phyloP scores from a whole-genome alignment of 164 flowering plant species.

The Akebia trifoliata region DNA sequence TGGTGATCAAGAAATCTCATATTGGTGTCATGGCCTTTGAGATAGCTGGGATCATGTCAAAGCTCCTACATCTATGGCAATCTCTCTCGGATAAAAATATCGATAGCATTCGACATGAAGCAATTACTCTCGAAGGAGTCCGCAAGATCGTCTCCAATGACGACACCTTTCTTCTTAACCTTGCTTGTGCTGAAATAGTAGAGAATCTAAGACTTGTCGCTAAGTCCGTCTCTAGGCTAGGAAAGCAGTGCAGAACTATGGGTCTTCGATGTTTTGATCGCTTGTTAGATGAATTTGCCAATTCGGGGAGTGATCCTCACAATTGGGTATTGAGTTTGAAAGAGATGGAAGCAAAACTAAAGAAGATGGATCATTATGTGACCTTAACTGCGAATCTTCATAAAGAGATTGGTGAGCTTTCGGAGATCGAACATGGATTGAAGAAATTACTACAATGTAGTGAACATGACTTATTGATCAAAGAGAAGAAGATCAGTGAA shows the following conservation, averaged over 20 bases:
- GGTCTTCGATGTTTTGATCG: slow-evolving; percentile 38
- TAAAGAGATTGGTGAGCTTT: slow-evolving; percentile 61
- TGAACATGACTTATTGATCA: slow-evolving; percentile 18
- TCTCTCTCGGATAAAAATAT: slow-evolving; percentile 61
- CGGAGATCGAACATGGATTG: slow-evolving; percentile 36
- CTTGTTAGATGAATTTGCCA: slow-evolving; percentile 46
- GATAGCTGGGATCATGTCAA: slow-evolving; percentile 71
- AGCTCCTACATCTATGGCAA: slow-evolving; percentile 67
- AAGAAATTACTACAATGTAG: slow-evolving; percentile 29
- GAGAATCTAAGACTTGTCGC: slow-evolving; percentile 47
- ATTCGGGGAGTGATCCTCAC: slow-evolving; percentile 45
- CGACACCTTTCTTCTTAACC: slow-evolving; percentile 62
- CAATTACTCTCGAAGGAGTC: slow-evolving; percentile 68
- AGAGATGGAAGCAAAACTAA: slow-evolving; percentile 54
- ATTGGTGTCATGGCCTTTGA: slow-evolving; percentile 80
- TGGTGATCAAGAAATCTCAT: slow-evolving; percentile 23
- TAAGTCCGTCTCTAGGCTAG: slow-evolving; percentile 37
- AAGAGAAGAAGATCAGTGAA: slow-evolving; percentile 46
- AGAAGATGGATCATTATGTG: slow-evolving; percentile 57
- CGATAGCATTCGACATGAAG: slow-evolving; percentile 39
- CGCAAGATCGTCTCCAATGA: slow-evolving; percentile 80
- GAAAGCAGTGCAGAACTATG: slow-evolving; percentile 36
- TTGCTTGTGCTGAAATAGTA: slow-evolving; percentile 73
- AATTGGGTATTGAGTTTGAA: slow-evolving; percentile 48
- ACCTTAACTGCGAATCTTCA: slow-evolving; percentile 40